A percentile compares a stretch with the other conserved stretches of the same genome.
Conservation (phyloP, 257 asterid genomes). For the Plantago ovata region DNA sequence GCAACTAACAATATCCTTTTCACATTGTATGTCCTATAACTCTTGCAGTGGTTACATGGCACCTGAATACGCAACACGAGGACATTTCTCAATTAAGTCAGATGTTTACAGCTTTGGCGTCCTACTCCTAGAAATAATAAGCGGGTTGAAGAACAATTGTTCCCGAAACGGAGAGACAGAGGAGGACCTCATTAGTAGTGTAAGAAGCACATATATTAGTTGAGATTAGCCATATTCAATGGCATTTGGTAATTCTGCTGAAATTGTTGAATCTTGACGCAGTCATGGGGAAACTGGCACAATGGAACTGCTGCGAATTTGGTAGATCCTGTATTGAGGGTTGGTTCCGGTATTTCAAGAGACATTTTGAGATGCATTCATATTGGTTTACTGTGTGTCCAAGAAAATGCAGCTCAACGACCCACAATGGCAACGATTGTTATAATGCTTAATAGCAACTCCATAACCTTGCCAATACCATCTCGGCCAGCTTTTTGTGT, state of each 20-base stretch:
- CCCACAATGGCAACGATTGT: constrained; percentile 16
- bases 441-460: constrained; percentile 10
- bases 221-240: background rate
- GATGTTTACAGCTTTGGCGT: constrained; percentile 8
- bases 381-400: background rate
- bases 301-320: background rate
- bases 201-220: background rate
- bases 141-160: background rate
- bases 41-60: constrained; percentile 3
- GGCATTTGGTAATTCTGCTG: background rate
- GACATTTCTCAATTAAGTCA: background rate
- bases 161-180: background rate
- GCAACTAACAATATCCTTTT: no score
- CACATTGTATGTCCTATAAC: no score
- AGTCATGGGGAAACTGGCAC: constrained; percentile 4
- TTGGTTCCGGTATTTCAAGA: background rate
- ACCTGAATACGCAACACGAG: no score
- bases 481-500: constrained; percentile 11
- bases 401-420: constrained; percentile 1
- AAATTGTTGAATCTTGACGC: background rate
- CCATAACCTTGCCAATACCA: constrained; percentile 7
- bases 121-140: constrained; percentile 5
- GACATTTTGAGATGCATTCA: constrained; percentile 5
- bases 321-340: background rate
- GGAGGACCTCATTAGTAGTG: background rate